Conservation (phyloP, 139 green algal genomes). For the Micractinium sp. region DNA sequence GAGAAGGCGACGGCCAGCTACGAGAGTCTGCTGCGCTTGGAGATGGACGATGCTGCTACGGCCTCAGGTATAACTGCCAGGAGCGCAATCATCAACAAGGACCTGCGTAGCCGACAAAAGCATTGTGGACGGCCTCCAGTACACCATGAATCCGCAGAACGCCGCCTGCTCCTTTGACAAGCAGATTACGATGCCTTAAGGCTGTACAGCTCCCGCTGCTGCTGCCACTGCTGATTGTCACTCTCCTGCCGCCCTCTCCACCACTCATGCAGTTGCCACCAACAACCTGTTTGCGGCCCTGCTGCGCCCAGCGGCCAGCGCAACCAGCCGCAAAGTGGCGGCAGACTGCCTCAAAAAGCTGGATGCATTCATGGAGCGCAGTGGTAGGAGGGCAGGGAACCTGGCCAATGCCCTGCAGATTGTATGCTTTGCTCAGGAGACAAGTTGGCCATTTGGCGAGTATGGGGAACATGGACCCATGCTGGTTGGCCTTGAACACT, state of each 20-base stretch:
- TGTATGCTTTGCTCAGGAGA: no score
- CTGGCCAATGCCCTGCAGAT: no score
- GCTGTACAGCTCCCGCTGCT: background rate
- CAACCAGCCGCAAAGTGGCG: conserved; percentile 49
- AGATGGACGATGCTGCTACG: conserved; percentile 57
- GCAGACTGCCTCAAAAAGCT: conserved; percentile 69
- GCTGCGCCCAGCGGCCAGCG: conserved; percentile 4
- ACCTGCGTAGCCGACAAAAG: no score
- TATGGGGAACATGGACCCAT: no score
- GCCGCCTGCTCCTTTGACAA: background rate
- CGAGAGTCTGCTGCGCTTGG: conserved; percentile 33
- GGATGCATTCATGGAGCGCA: conserved; percentile 69
- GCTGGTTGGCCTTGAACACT: background rate
- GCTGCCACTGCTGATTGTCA: background rate
- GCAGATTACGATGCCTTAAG: background rate
- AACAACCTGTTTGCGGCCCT: conserved; percentile 72
- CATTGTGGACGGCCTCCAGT: background rate
- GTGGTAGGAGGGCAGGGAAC: background rate
- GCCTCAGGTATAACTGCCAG: background rate
- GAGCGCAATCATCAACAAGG: no score
- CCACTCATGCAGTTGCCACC: conserved; percentile 53
- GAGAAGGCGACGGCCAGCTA: conserved; percentile 57
- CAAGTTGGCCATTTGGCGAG: no score
- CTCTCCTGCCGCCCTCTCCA: background rate
- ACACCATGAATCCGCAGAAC: background rate